A percentile compares a stretch with the other conserved stretches of the same genome.
These are phyloP conservation scores for Ajuga chamaepitys DNA, from an alignment of 257 asterid species.

Conservation along the genomic window DNA sequence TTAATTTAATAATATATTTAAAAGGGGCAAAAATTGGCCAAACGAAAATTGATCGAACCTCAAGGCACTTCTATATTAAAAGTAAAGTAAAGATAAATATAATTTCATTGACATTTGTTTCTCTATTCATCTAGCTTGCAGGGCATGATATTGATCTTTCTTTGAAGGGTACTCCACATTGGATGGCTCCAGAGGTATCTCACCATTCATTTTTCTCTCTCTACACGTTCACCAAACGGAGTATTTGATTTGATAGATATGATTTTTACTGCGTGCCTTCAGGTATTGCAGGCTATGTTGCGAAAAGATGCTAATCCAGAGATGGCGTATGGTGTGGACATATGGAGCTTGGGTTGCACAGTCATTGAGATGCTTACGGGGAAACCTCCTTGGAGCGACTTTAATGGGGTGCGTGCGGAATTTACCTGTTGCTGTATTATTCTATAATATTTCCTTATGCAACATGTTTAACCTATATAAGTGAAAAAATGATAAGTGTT, in stretches of 20 bases:
- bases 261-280: too few relatives aligned
- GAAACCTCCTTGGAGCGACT: slow-evolving; percentile 85
- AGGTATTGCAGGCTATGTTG: slow-evolving; percentile 80
- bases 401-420: slow-evolving; percentile 35
- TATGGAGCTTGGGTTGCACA: slow-evolving; percentile 94
- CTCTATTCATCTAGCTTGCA: slow-evolving; percentile 38
- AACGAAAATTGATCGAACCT: too few relatives aligned
- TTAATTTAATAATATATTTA: too few relatives aligned
- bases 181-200: slow-evolving; percentile 97
- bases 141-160: slow-evolving; percentile 46
- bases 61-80: too few relatives aligned
- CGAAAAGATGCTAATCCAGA: slow-evolving; percentile 61
- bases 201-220: too few relatives aligned
- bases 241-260: neutral
- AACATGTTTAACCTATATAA: too few relatives aligned
- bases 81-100: too few relatives aligned
- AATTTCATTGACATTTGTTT: neutral
- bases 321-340: slow-evolving; percentile 70
- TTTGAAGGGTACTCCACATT: slow-evolving; percentile 81
- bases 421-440: neutral
- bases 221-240: too few relatives aligned
- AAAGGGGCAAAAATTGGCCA: too few relatives aligned
- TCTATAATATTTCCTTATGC: too few relatives aligned
- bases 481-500: too few relatives aligned
- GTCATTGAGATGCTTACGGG: slow-evolving; percentile 88